Base-by-base conservation (phyloP, 2,329 filamentous ascomycete genomes). In the Ophiosphaerella korrae region DNA sequence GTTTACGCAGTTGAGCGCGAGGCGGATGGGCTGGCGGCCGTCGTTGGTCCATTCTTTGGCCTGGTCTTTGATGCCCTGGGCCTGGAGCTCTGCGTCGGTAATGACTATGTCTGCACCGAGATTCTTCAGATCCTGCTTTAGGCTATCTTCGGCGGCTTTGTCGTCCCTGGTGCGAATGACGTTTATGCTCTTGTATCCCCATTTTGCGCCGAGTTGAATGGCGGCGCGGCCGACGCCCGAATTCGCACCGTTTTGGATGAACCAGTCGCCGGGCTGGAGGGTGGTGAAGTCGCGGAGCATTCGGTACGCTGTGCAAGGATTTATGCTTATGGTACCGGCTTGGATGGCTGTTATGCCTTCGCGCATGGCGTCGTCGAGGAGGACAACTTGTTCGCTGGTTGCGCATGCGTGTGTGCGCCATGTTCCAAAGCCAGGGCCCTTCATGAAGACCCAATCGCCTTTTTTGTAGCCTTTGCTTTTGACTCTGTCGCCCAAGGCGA, bases 171-270 rank as follows among this genome's bases (percentile, higher is more conserved):
- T 86, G 11, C 94, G 84, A 35, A 99, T 81, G 21, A 99, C 82
- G 71, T 97, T 97, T 74, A 99, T 89, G 69, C 88, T 95, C 67
- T 90, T 88, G 66, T 94, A 83, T 0, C 93, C 93, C 93, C 92
- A 97, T 45, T 91, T 81, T 63, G 78, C 82, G 1, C 84, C 93
- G 1, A 99, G 80, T 76, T 99, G 94, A 58, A 97, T 94, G 9
- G 91, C 93, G 2, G 92, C 89, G 34, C 94, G 81, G 1, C 94
- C 94, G 13, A 99, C 94, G 9, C 92, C 94, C 36, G 87, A 91
- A 75, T 99, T 99, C 34, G 93, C 94, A 7, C 93, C 94, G 72
- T 99, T 99, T 76, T 99, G 94, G 40, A 99, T 86, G 70, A 97
- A 90, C 92, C 93, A 99, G 49, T 95, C 88, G 47, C 92, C 89